A percentile compares a stretch with the other conserved stretches of the same genome.
Evolutionary conservation across 2,329 filamentous ascomycete species (phyloP).

Genomic region (Sclerotinia minor): DNA sequence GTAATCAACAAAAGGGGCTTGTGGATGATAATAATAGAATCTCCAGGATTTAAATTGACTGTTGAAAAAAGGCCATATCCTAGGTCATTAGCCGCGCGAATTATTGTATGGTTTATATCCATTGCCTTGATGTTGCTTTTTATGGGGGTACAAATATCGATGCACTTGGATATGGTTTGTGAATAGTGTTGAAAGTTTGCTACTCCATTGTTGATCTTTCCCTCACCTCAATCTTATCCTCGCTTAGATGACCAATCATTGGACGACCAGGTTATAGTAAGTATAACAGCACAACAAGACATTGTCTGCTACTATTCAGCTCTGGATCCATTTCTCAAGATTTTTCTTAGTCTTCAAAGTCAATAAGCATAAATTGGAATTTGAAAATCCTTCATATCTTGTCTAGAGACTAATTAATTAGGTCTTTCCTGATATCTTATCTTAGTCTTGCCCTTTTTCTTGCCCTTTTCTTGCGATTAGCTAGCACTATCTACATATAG

Average conservation of each 20-base stretch:
- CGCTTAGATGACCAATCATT: background rate
- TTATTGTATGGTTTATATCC: slow-evolving; percentile 29
- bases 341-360: background rate
- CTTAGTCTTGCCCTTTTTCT: background rate
- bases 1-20: slow-evolving; percentile 36
- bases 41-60: slow-evolving; percentile 28
- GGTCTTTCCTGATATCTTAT: background rate
- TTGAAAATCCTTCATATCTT: background rate
- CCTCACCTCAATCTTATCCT: background rate
- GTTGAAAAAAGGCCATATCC: slow-evolving; percentile 36
- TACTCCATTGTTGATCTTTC: background rate
- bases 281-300: background rate
- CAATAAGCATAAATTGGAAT: background rate
- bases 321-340: background rate
- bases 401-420: background rate
- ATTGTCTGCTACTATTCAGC: background rate
- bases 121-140: slow-evolving; percentile 2
- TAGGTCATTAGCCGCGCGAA: slow-evolving; percentile 21
- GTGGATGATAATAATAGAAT: slow-evolving; percentile 32
- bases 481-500: too few species aligned
- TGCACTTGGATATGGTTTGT: background rate
- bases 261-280: too few species aligned
- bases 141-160: background rate
- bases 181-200: background rate
- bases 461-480: background rate